Conservation (phyloP, 345 rosid species). For the Syzygium aromaticum region DNA sequence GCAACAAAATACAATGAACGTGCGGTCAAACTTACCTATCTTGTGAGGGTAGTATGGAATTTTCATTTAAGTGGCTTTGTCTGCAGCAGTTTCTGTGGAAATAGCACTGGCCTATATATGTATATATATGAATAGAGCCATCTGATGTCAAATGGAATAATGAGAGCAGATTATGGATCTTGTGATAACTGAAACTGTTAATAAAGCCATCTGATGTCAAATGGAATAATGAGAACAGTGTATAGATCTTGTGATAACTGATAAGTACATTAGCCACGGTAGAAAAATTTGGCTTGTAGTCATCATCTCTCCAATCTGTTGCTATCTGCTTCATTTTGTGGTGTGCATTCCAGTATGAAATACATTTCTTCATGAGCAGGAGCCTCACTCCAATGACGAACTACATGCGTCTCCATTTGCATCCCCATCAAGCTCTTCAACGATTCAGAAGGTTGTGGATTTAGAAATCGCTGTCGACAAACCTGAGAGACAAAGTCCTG, state of each 20-base stretch:
- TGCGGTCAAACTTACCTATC: not conserved
- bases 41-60: not conserved
- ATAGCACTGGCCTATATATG: not conserved
- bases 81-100: not conserved
- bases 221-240: not conserved
- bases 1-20: not conserved
- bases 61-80: not conserved
- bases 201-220: not conserved
- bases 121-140: not conserved
- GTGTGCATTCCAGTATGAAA: not conserved
- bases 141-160: not conserved
- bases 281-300: not conserved
- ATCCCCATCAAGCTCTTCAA: conserved; percentile 38
- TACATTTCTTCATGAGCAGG: conserved; percentile 28
- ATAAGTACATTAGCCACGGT: not conserved
- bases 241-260: not conserved
- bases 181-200: not conserved
- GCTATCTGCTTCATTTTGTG: not conserved
- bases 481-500: conserved; percentile 66
- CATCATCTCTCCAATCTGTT: not conserved
- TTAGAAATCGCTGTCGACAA: conserved; percentile 32
- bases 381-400: conserved; percentile 16
- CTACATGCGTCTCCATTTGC: conserved; percentile 30
- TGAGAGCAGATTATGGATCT: not conserved
- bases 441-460: conserved; percentile 29